Conservation (phyloP, 495 filamentous ascomycete genomes). For the Durotheca rogersii region DNA sequence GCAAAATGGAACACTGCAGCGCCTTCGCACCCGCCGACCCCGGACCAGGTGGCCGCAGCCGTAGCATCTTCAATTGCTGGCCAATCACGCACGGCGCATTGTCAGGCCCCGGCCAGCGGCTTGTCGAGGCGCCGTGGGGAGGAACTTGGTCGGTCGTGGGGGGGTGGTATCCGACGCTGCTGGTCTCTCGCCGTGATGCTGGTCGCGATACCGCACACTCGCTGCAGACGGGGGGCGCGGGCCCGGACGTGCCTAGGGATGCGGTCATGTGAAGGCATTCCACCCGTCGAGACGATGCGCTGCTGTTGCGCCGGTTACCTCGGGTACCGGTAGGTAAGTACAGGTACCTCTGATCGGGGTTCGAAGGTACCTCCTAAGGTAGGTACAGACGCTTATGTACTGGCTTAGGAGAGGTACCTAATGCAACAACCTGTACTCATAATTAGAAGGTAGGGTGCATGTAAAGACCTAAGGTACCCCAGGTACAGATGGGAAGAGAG, state of each 20-base stretch:
- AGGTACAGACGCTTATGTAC: too few species aligned
- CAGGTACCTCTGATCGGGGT: too few species aligned
- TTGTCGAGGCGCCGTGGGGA: not conserved
- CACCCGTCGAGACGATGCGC: not conserved
- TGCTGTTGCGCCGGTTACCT: too few species aligned
- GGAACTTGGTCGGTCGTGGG: constrained; percentile 21
- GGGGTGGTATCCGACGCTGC: constrained; percentile 24
- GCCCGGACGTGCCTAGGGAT: constrained; percentile 16
- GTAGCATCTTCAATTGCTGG: constrained; percentile 27
- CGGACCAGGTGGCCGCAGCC: constrained; percentile 25
- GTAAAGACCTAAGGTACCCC: too few species aligned
- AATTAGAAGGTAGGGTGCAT: too few species aligned
- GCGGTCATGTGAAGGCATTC: constrained; percentile 26
- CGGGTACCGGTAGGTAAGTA: too few species aligned
- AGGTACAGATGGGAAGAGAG: too few species aligned
- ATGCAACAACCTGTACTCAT: too few species aligned
- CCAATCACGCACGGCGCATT: constrained; percentile 21
- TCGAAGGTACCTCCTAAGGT: too few species aligned
- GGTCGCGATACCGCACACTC: constrained; percentile 1
- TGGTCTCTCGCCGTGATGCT: too few species aligned
- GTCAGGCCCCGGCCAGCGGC: constrained; percentile 15
- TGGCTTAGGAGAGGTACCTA: too few species aligned
- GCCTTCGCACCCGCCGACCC: constrained; percentile 20
- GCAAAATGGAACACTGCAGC: not conserved
- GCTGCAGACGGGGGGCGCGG: too few species aligned